Evolutionary conservation across 345 rosid genomes (phyloP).

Genomic region (Heritiera littoralis): DNA sequence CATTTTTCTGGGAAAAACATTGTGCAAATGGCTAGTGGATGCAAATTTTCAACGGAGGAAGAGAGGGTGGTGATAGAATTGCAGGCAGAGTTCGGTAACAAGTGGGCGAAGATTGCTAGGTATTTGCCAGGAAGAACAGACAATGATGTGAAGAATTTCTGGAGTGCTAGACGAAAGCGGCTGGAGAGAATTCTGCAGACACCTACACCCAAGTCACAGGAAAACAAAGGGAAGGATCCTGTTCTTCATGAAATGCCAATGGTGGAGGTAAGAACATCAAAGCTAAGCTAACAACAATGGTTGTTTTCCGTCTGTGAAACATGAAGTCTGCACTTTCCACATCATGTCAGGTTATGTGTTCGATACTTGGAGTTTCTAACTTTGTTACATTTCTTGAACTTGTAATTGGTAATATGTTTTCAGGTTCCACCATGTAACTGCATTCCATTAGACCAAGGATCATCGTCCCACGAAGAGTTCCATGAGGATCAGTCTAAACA

Average conservation of each 20-base stretch:
- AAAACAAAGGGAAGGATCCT: slow-evolving; percentile 32
- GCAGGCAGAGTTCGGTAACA: slow-evolving; percentile 64
- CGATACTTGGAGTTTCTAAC: background rate
- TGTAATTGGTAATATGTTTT: background rate
- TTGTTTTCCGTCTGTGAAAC: background rate
- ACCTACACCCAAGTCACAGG: slow-evolving; percentile 43
- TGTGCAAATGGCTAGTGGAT: slow-evolving; percentile 50
- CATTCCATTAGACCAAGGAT: slow-evolving; percentile 22
- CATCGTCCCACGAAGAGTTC: background rate
- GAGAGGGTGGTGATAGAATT: slow-evolving; percentile 88
- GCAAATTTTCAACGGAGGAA: slow-evolving; percentile 87
- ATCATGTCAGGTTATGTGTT: background rate
- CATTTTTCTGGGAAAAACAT: background rate
- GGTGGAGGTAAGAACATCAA: slow-evolving; percentile 29
- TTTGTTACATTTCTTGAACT: background rate
- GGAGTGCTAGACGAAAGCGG: slow-evolving; percentile 91
- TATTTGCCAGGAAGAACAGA: slow-evolving; percentile 83
- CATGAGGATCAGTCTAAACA: slow-evolving; percentile 9
- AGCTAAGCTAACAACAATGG: background rate
- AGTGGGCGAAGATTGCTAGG: slow-evolving; percentile 46
- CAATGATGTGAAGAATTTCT: slow-evolving; percentile 88
- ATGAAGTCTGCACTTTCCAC: background rate
- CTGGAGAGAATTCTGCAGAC: slow-evolving; percentile 70
- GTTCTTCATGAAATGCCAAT: slow-evolving; percentile 24
- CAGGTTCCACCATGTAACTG: background rate